A percentile compares a stretch with the other conserved stretches of the same genome.
phyloP scores from a whole-genome alignment of 495 filamentous ascomycete genomes.

The Aspergillus carlsbadensis region DNA sequence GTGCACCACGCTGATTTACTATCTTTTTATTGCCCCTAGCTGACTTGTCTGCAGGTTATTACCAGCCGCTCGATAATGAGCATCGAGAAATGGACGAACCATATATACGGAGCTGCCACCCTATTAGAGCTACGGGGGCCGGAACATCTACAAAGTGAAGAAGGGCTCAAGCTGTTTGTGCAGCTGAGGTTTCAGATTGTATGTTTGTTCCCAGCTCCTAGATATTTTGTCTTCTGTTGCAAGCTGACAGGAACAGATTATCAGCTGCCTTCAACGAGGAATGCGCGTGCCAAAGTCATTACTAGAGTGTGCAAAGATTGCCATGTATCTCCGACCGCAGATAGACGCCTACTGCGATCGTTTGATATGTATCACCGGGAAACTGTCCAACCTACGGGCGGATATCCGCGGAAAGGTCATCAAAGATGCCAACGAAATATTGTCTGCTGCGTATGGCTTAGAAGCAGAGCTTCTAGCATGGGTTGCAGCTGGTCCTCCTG shows the following conservation, averaged over 20 bases:
- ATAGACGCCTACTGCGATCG: slow-evolving; percentile 35
- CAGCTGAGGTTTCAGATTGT: slow-evolving; percentile 53
- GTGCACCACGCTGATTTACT: slow-evolving; percentile 36
- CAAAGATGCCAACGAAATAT: slow-evolving; percentile 41
- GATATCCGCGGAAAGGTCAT: slow-evolving; percentile 38
- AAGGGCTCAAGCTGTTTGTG: slow-evolving; percentile 57
- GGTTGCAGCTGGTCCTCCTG: slow-evolving; percentile 37
- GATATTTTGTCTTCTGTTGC: background rate
- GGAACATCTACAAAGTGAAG: slow-evolving; percentile 53
- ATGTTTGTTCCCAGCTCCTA: too few relatives aligned
- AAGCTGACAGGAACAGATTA: slow-evolving; percentile 26
- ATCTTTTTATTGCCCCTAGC: background rate
- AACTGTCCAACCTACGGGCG: slow-evolving; percentile 47
- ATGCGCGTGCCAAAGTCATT: slow-evolving; percentile 34
- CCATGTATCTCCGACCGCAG: slow-evolving; percentile 35
- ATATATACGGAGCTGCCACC: slow-evolving; percentile 58
- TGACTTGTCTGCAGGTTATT: slow-evolving; percentile 40
- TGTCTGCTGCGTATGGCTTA: slow-evolving; percentile 46
- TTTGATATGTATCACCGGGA: slow-evolving; percentile 37
- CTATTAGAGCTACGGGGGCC: slow-evolving; percentile 56
- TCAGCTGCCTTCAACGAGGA: slow-evolving; percentile 40
- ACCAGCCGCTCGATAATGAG: slow-evolving; percentile 44
- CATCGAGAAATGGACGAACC: slow-evolving; percentile 55
- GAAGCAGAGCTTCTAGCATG: slow-evolving; percentile 52
- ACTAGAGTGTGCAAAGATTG: slow-evolving; percentile 33